These are phyloP conservation scores for Simplicillium aogashimaense DNA, from an alignment of 2,329 filamentous ascomycete species.

Conservation along the genomic window DNA sequence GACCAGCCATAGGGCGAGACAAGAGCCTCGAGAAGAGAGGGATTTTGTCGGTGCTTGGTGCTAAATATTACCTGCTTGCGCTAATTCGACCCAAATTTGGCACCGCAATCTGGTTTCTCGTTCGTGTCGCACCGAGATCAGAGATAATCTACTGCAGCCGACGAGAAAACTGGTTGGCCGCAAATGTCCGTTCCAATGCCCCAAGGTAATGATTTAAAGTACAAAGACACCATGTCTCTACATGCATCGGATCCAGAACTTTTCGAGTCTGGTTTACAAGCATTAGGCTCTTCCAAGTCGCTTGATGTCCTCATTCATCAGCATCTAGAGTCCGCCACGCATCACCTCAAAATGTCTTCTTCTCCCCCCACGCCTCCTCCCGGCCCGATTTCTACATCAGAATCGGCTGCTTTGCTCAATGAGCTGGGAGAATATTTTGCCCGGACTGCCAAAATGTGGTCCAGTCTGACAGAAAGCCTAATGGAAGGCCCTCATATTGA, in stretches of 20 bases:
- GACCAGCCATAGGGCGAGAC: no score
- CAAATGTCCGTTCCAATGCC: no score
- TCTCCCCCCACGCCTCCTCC: slow-evolving; percentile 7
- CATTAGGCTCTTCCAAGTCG: not conserved
- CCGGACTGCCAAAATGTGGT: slow-evolving; percentile 22
- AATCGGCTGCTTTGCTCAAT: slow-evolving; percentile 17
- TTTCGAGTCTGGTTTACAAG: slow-evolving; percentile 5
- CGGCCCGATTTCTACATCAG: slow-evolving; percentile 2
- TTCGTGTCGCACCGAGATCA: no score
- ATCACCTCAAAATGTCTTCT: slow-evolving; percentile 2
- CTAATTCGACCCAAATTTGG: no score
- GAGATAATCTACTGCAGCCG: no score
- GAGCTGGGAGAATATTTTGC: slow-evolving; percentile 26
- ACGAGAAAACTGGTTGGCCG: no score
- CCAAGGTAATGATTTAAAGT: no score
- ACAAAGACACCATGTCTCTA: slow-evolving; percentile 1
- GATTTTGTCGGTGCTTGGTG: no score
- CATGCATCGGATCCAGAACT: slow-evolving; percentile 2
- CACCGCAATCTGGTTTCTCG: no score
- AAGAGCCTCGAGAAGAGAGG: no score
- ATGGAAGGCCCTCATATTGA: slow-evolving; percentile 21
- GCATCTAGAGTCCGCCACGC: slow-evolving; percentile 1
- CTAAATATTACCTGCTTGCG: no score
- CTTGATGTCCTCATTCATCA: slow-evolving; percentile 3
- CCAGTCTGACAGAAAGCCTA: slow-evolving; percentile 22